Evolutionary conservation across 164 flowering plant genomes (phyloP).

Genomic region (Liriodendron chinense): DNA sequence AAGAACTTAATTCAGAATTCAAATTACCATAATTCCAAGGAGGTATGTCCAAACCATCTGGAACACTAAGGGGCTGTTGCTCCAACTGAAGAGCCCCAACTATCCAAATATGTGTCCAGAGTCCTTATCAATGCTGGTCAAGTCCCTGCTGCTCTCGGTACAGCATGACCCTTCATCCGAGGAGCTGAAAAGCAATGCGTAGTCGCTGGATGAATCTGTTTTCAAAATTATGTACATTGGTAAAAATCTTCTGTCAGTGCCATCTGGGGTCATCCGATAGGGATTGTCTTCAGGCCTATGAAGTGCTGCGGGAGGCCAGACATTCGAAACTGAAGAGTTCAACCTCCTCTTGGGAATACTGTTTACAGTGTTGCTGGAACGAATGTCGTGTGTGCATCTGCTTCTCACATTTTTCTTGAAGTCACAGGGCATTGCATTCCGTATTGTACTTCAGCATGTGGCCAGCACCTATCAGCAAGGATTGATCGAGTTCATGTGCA

Average conservation of each 20-base stretch:
- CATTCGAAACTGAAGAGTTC: conserved; percentile 6
- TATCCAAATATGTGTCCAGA: conserved; percentile 62
- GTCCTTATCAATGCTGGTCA: conserved; percentile 62
- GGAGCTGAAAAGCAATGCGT: conserved; percentile 64
- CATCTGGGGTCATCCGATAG: conserved; percentile 17
- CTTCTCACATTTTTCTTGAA: conserved; percentile 17
- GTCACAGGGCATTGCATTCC: conserved; percentile 32
- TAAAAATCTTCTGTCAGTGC: conserved; percentile 24
- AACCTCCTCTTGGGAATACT: conserved; percentile 19
- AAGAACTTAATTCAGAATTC: conserved; percentile 4
- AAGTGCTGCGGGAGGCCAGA: conserved; percentile 4
- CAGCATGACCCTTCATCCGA: conserved; percentile 84
- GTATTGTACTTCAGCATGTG: conserved; percentile 51
- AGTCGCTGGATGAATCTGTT: conserved; percentile 73
- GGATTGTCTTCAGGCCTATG: conserved; percentile 12
- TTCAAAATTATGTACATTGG: conserved; percentile 30
- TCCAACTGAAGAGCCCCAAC: conserved; percentile 29
- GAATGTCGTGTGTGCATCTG: conserved; percentile 12
- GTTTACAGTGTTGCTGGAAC: conserved; percentile 20
- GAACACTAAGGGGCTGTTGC: conserved; percentile 32
- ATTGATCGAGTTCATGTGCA: neutral
- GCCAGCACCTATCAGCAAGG: conserved; percentile 52
- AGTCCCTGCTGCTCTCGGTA: conserved; percentile 69
- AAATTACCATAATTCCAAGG: conserved; percentile 19
- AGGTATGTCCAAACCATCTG: conserved; percentile 41